Evolutionary conservation across 164 flowering plant genomes (phyloP).

Genomic region (Taxillus chinensis): DNA sequence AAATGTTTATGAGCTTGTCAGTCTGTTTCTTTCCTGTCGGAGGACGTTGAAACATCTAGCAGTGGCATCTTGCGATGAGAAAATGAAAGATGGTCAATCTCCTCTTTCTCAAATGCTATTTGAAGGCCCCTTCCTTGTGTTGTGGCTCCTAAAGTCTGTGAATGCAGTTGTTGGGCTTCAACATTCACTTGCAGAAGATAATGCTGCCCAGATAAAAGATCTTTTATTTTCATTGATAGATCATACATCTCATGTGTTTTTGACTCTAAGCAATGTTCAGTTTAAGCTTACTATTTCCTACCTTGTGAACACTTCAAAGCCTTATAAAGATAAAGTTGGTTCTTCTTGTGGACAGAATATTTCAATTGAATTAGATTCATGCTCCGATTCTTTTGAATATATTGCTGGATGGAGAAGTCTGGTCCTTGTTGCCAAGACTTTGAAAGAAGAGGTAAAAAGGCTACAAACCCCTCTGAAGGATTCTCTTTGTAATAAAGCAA

Average conservation of each 20-base stretch:
- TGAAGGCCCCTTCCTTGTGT: conserved; percentile 24
- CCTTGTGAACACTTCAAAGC: conserved; percentile 6
- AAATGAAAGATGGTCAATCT: conserved; percentile 21
- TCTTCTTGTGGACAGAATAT: conserved; percentile 5
- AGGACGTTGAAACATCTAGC: conserved; percentile 48
- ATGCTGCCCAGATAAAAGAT: conserved; percentile 19
- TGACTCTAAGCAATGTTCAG: conserved; percentile 36
- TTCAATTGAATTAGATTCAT: conserved; percentile 14
- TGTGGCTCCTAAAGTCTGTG: conserved; percentile 68
- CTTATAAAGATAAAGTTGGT: conserved; percentile 13
- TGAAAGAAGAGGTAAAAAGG: conserved; percentile 34
- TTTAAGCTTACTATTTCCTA: conserved; percentile 17
- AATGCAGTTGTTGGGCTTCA: conserved; percentile 28
- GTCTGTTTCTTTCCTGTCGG: conserved; percentile 59
- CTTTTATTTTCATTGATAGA: conserved; percentile 55
- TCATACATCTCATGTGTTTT: conserved; percentile 54
- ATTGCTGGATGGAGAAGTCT: conserved; percentile 29
- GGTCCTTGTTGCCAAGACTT: conserved; percentile 27
- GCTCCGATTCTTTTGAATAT: conserved; percentile 14
- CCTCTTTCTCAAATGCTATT: conserved; percentile 16
- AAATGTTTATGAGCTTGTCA: conserved; percentile 27
- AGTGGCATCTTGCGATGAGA: conserved; percentile 35
- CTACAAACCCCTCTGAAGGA: conserved; percentile 22
- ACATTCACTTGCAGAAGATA: conserved; percentile 22
- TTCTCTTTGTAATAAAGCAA: conserved; percentile 9